A percentile compares a stretch with the other conserved stretches of the same genome.
Evolutionary conservation across 2,329 filamentous ascomycete genomes (phyloP).

Genomic region (Botrytis aclada): DNA sequence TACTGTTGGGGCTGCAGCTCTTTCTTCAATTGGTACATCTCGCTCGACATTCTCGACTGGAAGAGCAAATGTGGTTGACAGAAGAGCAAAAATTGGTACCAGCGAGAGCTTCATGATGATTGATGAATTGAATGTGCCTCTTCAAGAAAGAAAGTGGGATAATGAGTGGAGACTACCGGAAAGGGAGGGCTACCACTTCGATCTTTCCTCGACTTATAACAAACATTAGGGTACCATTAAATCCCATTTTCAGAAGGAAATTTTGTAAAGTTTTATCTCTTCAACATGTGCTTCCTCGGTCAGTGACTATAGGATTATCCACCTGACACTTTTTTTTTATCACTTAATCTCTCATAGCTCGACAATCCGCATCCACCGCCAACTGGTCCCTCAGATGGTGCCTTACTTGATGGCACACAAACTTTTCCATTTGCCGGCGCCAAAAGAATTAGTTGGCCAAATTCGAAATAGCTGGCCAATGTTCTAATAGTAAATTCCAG

Average conservation of each 20-base stretch:
- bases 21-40: constrained; percentile 7
- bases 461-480: not conserved
- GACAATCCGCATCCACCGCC: not conserved
- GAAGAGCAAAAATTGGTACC: not conserved
- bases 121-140: not conserved
- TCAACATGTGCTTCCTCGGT: constrained; percentile 2
- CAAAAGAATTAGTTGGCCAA: not conserved
- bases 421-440: not conserved
- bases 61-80: not conserved
- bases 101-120: constrained; percentile 15
- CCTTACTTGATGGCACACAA: not conserved
- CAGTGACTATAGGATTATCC: not conserved
- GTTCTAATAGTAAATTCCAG: not conserved
- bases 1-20: constrained; percentile 16
- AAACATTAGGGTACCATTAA: not conserved
- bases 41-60: not conserved
- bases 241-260: not conserved
- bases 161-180: not conserved
- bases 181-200: not conserved
- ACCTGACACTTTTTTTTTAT: not conserved
- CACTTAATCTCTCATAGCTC: not conserved
- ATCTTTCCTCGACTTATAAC: not conserved
- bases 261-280: not conserved
- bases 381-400: not conserved
- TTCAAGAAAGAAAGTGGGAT: not conserved